These are phyloP conservation scores for Rhodomyrtus psidioides DNA, from an alignment of 441 rosid genomes.

Conservation along the genomic window DNA sequence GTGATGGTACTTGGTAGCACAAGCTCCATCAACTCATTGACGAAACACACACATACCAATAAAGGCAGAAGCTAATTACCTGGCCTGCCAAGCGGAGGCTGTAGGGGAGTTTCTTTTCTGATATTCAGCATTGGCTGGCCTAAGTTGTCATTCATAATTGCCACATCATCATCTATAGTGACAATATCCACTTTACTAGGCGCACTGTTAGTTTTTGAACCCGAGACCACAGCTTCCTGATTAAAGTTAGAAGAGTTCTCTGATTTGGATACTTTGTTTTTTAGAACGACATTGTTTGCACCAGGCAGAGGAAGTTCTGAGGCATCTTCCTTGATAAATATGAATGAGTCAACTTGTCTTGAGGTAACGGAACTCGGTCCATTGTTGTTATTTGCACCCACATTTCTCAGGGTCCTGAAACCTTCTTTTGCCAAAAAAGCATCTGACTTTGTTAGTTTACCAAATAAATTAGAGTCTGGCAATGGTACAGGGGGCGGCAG, in stretches of 20 bases:
- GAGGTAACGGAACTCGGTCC: neutral
- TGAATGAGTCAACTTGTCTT: slow-evolving; percentile 1
- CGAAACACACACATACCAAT: neutral
- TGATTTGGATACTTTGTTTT: slow-evolving; percentile 8
- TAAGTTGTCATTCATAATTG: slow-evolving; percentile 9
- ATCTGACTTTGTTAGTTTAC: slow-evolving; percentile 7
- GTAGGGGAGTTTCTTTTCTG: slow-evolving; percentile 25
- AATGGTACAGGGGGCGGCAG: slow-evolving; percentile 6
- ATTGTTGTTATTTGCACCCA: neutral
- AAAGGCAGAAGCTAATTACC: slow-evolving; percentile 27
- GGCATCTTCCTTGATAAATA: slow-evolving; percentile 17
- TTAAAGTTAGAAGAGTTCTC: slow-evolving; percentile 3
- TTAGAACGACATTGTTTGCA: neutral
- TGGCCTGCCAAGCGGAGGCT: slow-evolving; percentile 26
- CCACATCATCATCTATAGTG: slow-evolving; percentile 19
- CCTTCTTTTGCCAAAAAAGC: slow-evolving; percentile 8
- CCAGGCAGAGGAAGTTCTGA: slow-evolving; percentile 10
- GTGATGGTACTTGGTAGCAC: neutral
- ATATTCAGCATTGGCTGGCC: slow-evolving; percentile 38
- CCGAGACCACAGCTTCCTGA: slow-evolving; percentile 9
- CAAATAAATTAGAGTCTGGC: slow-evolving; percentile 15
- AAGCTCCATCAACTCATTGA: neutral
- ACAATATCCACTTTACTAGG: slow-evolving; percentile 3
- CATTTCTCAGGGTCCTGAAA: slow-evolving; percentile 1
- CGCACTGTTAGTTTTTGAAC: slow-evolving; percentile 3